Base-by-base conservation (phyloP, 2,329 filamentous ascomycete genomes). In the Ceratocystis cacaofunesta region DNA sequence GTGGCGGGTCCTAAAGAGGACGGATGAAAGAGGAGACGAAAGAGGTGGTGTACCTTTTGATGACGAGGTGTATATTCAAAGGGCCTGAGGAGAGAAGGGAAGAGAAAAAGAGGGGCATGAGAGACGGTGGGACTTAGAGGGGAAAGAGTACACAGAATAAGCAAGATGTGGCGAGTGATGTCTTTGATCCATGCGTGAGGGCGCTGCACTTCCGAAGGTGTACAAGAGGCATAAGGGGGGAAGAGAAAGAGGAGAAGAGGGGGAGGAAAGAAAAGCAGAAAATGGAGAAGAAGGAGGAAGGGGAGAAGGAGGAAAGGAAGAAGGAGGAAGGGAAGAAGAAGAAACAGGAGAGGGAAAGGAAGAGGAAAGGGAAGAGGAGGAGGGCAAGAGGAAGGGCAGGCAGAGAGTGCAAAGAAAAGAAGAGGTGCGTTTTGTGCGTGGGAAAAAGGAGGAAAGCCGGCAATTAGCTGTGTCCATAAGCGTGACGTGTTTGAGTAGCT, bases 81-180 rank as follows among this genome's bases (percentile, higher is more conserved):
- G 22, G 15, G 52, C 6, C 1, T 50, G 17, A 5, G 36, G 36
- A 36, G n/a, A 30, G 41, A 19, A 15, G 41, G 36, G n/a, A 15
- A 48, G 19, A 30, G 25, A 41, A 46, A 46, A 28, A 48, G 61
- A 48, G 19, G 43, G 22, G 61, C 6, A 46, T 17, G 28, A 28
- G 19, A 62, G 41, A 43, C 22, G 58, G 32, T 36, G 41, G 58
- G 58, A 61, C 58, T 61, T 48, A 10, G 28, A n/a, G 48, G 41
- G 19, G 32, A 62, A 36, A 48, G 17, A 22, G 41, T 58, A 52
- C 25, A 60, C 43, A 61, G 15, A 43, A 60, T 43, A 32, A 61
- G 58, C 46, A 65, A 55, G 64, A 65, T 65, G 64, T 65, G 58
- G 58, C 64, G 43, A 62, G 64, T 15, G 25, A 36, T 65, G 64